Conservation (phyloP, 176 grass and related monocot genomes). For the barley (Hordeum vulgare) region DNA sequence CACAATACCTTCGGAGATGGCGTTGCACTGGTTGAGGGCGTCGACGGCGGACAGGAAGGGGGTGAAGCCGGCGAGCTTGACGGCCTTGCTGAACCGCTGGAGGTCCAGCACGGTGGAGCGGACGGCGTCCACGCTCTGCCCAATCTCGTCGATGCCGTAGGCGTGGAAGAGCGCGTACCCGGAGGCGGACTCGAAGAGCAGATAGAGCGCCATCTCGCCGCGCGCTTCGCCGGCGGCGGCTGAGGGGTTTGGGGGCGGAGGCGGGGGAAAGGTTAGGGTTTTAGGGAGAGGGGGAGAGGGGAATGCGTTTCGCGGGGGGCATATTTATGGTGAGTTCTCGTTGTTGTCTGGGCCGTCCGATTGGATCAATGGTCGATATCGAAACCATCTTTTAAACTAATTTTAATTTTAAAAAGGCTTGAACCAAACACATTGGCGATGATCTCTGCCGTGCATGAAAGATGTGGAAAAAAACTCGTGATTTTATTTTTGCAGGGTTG, state of each 20-base stretch:
- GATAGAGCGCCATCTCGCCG: slow-evolving; percentile 53
- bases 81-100: slow-evolving; percentile 64
- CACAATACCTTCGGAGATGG: slow-evolving; percentile 57
- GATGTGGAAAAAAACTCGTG: no score
- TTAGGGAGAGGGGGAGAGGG: neutral
- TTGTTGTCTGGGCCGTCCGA: neutral
- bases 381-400: neutral
- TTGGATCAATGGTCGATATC: neutral
- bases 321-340: neutral
- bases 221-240: neutral
- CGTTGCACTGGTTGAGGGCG: slow-evolving; percentile 69
- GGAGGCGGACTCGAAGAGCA: slow-evolving; percentile 62
- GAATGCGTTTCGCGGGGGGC: neutral
- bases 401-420: no score
- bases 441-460: no score
- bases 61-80: slow-evolving; percentile 60
- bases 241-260: neutral
- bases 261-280: neutral
- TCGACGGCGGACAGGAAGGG: slow-evolving; percentile 61
- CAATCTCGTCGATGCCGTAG: slow-evolving; percentile 67
- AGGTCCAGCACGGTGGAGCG: slow-evolving; percentile 48
- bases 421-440: no score
- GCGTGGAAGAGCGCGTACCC: slow-evolving; percentile 64
- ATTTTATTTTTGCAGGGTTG: no score
- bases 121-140: slow-evolving; percentile 58